Evolutionary conservation across 2,329 filamentous ascomycete species (phyloP), one percentile per base, ranked within the genome.

Genomic region (Chaetothyriales sp.): DNA sequence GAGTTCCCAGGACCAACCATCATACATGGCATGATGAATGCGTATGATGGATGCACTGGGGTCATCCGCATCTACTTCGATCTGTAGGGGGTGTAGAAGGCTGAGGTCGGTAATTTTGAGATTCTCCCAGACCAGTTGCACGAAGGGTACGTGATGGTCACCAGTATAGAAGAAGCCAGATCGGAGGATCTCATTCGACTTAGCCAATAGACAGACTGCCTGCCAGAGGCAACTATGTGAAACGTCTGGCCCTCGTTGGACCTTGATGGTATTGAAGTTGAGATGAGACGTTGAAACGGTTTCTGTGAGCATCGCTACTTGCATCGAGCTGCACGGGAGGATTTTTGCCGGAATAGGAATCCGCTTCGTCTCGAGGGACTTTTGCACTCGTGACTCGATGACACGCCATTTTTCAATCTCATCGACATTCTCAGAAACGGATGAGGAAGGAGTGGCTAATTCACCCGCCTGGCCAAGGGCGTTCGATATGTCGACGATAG

Each of bases 1-100:
- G 28, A 90, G 71, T 49, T 95, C 85, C 62, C 89, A 76, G 0
- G 88, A 89, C 89, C 89, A 95, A n/a, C 89, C 89, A 65, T 95
- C 89, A 62, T 94, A 95, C 1, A 94, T 65, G 0, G 86, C 81
- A 66, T 95, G 89, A 63, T 94, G 89, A 0, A 94, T 71, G 10
- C 83, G 73, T 45, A 86, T 50, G 9, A 77, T 61, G 1, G 66
- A 54, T 29, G 63, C 60, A 2, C 63, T 51, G 47, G 56, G 51
- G 4, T 62, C 48, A 18, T 58, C 18, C 6, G 49, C 29, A 49
- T 57, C 47, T 10, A 59, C 59, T 1, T 89, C 67, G n/a, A 88
- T 67, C 15, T 65, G 68, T 13, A 89, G 69, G 0, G 88, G 86
- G 28, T 71, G 70, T 2, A 86, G 68, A 13, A 78, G 59, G 37